Evolutionary conservation across 2,329 filamentous ascomycete species (phyloP), one percentile per base, ranked within the genome.

Genomic region (Dissoconium aciculare): DNA sequence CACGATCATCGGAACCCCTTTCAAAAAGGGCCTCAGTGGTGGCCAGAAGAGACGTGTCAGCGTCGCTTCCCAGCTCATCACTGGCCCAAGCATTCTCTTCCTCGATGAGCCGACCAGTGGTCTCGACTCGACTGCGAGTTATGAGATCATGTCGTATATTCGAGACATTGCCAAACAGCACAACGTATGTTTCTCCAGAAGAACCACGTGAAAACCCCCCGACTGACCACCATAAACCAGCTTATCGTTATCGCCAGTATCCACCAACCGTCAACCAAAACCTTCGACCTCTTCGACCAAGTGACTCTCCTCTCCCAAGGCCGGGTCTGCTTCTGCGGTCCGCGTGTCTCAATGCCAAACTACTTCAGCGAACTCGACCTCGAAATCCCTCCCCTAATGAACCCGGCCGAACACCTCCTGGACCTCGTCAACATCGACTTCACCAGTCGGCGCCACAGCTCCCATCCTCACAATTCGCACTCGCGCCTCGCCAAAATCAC

Each of bases 61-160:
- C 40, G 73, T 89, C 3, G 81, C 80, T 1, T 80, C 75, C 40
- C 78, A 81, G 45, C 63, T 91, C 15, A 77, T 89, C 42, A 84
- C 80, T 0, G 71, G 67, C 27, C 81, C 82, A 0, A 78, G 74
- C 50, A 71, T 89, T 9, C 52, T 91, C 13, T 87, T 89, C 44
- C 58, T 89, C 15, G 79, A 87, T 46, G 80, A 87, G 50, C 80
- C 80, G 0, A 89, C 81, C 0, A 81, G 75, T 42, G 82, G 82
- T 0, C 60, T 89, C 3, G 82, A 91, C 52, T 84, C 78, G 3
- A 71, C 71, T 0, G 74, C 76, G 0, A 79, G 74, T 40, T 72
- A 60, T 38, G 78, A 87, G 50, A 77, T 89, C 10, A 71, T 85
- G 30, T 72, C 62, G 2, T 81, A 78, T 48, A 65, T 84, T 19